phyloP scores from a whole-genome alignment of 768 basidiomycete species.

The Suillus hirtellus region DNA sequence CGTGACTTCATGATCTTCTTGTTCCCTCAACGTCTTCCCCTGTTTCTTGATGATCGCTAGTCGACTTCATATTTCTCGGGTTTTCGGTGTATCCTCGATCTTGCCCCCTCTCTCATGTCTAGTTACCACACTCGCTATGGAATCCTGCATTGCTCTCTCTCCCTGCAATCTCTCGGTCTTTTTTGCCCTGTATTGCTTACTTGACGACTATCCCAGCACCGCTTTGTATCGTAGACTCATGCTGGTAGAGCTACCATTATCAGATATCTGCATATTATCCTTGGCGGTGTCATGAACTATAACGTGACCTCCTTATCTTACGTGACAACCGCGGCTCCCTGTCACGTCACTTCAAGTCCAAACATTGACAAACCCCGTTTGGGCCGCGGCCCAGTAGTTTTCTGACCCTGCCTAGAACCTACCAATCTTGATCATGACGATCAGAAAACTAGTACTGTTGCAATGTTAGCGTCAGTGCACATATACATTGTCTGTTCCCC shows the following conservation, averaged over 20 bases:
- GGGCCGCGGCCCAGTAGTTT: background rate
- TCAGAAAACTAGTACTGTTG: background rate
- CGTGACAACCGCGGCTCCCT: background rate
- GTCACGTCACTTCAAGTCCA: background rate
- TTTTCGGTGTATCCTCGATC: constrained; percentile 19
- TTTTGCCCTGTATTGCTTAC: constrained; percentile 25
- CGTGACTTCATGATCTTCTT: constrained; percentile 29
- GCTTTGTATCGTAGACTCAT: constrained; percentile 32
- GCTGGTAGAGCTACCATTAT: constrained; percentile 5
- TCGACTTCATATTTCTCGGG: constrained; percentile 13
- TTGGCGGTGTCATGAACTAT: background rate
- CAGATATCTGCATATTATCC: constrained; percentile 6
- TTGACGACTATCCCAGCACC: constrained; percentile 16
- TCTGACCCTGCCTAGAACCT: background rate
- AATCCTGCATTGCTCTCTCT: constrained; percentile 26
- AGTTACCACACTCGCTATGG: constrained; percentile 27
- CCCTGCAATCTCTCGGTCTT: constrained; percentile 19
- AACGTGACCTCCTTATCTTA: constrained; percentile 1
- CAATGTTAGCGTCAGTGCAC: background rate
- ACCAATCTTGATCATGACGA: background rate
- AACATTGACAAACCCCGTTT: background rate
- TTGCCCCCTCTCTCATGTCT: constrained; percentile 15
- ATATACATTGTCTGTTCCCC: background rate
- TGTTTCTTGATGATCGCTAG: constrained; percentile 10
- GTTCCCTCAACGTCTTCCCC: constrained; percentile 21